Evolutionary conservation across 148 eudicot genomes (phyloP).

Genomic region (Fagopyrum homotropicum): DNA sequence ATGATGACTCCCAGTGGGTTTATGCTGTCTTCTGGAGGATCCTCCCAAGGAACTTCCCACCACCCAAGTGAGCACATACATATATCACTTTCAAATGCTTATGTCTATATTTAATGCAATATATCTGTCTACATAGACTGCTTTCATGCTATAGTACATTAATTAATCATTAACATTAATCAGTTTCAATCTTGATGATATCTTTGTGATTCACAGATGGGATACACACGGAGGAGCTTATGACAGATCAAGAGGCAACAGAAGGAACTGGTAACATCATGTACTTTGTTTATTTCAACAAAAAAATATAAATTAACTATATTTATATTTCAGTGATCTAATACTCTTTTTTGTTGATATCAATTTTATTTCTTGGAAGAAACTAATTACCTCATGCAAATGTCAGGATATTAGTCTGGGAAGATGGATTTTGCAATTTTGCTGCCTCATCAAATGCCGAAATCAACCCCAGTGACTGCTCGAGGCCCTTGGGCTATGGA

Average conservation of each 20-base stretch:
- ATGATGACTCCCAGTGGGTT: constrained; percentile 88
- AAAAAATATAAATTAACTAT: background rate
- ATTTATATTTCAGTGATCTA: background rate
- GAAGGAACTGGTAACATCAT: constrained; percentile 80
- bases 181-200: background rate
- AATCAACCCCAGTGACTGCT: constrained; percentile 38
- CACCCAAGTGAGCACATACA: constrained; percentile 60
- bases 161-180: background rate
- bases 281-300: background rate
- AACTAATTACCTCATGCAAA: background rate
- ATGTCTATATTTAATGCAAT: too few species aligned
- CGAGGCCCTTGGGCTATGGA: constrained; percentile 31
- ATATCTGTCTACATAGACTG: too few species aligned
- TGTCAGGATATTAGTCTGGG: constrained; percentile 95
- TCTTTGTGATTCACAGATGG: constrained; percentile 45
- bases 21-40: constrained; percentile 99
- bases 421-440: constrained; percentile 97
- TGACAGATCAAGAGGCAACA: constrained; percentile 97
- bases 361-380: too few species aligned
- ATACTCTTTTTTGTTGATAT: too few species aligned
- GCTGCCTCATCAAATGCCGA: constrained; percentile 64
- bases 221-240: constrained; percentile 91
- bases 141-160: background rate
- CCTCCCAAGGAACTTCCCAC: constrained; percentile 93
- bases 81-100: background rate